Percentiles rank a stretch among this genome's conserved stretches.
phyloP scores from a whole-genome alignment of 1,284 basidiomycete species.

The Pascua guehoae region DNA sequence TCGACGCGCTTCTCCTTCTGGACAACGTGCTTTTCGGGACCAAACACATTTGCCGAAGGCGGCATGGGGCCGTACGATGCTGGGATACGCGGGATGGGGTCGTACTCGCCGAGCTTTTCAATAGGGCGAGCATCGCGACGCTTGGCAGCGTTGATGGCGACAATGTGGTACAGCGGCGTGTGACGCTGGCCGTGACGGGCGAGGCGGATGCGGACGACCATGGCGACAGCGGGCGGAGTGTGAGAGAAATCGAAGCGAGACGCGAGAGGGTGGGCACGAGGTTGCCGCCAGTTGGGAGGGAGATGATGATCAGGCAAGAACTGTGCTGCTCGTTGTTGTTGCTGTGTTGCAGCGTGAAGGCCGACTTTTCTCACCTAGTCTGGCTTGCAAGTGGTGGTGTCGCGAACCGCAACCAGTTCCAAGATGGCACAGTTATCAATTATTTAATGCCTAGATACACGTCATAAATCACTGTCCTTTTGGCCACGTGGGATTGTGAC shows the following conservation, averaged over 20 bases:
- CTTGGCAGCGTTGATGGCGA: conserved; percentile 73
- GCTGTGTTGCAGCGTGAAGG: neutral
- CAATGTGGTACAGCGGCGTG: conserved; percentile 76
- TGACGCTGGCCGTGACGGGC: conserved; percentile 77
- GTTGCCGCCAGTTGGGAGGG: neutral
- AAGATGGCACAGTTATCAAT: no score
- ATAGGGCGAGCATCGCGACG: conserved; percentile 83
- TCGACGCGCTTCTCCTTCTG: conserved; percentile 66
- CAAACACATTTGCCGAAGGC: conserved; percentile 43
- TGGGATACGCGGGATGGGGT: conserved; percentile 57
- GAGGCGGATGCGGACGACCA: conserved; percentile 82
- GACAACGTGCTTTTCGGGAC: conserved; percentile 17
- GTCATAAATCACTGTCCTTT: no score
- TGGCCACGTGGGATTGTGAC: no score
- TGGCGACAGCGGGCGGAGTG: conserved; percentile 36
- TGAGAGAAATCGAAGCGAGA: neutral
- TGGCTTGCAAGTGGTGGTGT: no score
- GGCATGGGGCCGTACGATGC: conserved; percentile 20
- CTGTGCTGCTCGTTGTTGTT: neutral
- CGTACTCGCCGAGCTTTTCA: conserved; percentile 83
- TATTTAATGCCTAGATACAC: no score
- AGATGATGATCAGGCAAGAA: neutral
- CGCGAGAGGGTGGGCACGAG: neutral
- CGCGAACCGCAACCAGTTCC: no score
- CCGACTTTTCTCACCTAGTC: no score